phyloP scores from a whole-genome alignment of 75 land plant species.

The Cryptomeria japonica region DNA sequence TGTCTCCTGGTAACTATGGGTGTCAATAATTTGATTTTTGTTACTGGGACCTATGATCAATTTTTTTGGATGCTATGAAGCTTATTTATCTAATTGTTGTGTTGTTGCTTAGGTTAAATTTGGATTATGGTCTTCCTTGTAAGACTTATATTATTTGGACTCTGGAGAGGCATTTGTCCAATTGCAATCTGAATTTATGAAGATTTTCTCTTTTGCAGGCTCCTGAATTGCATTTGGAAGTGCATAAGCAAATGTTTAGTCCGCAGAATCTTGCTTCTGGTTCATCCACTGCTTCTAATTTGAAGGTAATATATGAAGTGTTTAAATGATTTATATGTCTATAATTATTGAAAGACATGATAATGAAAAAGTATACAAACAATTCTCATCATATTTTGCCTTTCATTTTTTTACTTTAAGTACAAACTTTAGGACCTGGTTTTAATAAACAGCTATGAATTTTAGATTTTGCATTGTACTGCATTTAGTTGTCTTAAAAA shows the following conservation, averaged over 20 bases:
- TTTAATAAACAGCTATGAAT: background rate
- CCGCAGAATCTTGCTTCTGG: conserved; percentile 32
- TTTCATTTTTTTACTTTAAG: background rate
- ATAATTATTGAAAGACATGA: background rate
- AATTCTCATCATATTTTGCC: background rate
- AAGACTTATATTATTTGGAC: background rate
- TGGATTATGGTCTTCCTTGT: background rate
- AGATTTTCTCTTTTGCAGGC: conserved; percentile 30
- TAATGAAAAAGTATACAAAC: background rate
- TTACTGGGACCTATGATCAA: too few relatives aligned
- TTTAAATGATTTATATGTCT: background rate
- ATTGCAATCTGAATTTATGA: background rate
- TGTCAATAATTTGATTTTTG: too few relatives aligned
- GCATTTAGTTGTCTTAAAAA: background rate
- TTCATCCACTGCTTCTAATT: conserved; percentile 12
- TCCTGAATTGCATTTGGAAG: conserved; percentile 69
- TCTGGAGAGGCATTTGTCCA: background rate
- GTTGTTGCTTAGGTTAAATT: background rate
- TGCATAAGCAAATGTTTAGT: conserved; percentile 53
- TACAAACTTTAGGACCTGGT: background rate
- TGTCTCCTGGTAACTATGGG: too few relatives aligned
- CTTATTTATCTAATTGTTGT: background rate
- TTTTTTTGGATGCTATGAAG: too few relatives aligned
- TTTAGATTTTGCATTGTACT: background rate
- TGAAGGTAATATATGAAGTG: conserved; percentile 14